These are phyloP conservation scores for Alternaria ethzedia DNA, from an alignment of 2,329 filamentous ascomycete species.

Conservation along the genomic window DNA sequence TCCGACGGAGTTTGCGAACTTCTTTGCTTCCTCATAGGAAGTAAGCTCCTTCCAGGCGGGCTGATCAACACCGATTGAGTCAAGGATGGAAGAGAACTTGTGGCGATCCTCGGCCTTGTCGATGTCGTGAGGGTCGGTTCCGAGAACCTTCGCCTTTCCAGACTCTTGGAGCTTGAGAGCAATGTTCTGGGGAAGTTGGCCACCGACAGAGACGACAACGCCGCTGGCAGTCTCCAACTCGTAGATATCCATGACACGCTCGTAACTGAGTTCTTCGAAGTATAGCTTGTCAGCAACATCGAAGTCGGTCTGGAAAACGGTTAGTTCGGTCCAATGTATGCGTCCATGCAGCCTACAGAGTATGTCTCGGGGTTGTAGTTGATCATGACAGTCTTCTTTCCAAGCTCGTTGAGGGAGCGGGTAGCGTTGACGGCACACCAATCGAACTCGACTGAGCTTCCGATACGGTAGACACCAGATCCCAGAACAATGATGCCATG, in stretches of 20 bases:
- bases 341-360: constrained; percentile 51
- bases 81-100: constrained; percentile 97
- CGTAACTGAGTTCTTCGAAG: constrained; percentile 96
- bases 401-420: constrained; percentile 80
- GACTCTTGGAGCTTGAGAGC: constrained; percentile 91
- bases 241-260: constrained; percentile 98
- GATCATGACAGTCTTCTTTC: constrained; percentile 98
- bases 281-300: constrained; percentile 91
- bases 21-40: constrained; percentile 84
- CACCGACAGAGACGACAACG: constrained; percentile 94
- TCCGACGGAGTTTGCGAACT: constrained; percentile 81
- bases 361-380: constrained; percentile 57
- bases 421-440: constrained; percentile 96
- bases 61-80: constrained; percentile 96
- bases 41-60: constrained; percentile 98
- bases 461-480: constrained; percentile 96
- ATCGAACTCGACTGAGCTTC: constrained; percentile 97
- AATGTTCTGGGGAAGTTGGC: constrained; percentile 97
- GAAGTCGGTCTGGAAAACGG: constrained; percentile 69
- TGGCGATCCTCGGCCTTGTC: constrained; percentile 98
- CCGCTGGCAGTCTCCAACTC: constrained; percentile 85
- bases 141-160: constrained; percentile 87
- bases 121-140: constrained; percentile 91
- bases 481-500: constrained; percentile 89
- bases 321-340: constrained; percentile 14